Percentiles rank a stretch among this genome's conserved stretches.
These are phyloP conservation scores for Halenospora varia DNA, from an alignment of 495 filamentous ascomycete genomes.

Conservation along the genomic window DNA sequence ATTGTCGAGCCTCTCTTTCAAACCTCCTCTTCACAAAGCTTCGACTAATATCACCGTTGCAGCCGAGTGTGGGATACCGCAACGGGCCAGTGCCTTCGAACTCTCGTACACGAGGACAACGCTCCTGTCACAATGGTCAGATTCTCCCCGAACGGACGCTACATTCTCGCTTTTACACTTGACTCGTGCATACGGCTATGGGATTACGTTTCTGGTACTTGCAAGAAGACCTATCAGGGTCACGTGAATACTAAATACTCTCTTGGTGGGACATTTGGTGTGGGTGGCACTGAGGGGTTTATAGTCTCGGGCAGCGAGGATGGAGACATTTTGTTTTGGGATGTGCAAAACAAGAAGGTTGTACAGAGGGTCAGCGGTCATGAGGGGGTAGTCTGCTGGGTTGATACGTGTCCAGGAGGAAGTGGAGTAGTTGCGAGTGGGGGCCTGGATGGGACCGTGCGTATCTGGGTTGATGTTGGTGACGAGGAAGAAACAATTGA, in stretches of 20 bases:
- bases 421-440: constrained; percentile 52
- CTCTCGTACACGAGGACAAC: constrained; percentile 94
- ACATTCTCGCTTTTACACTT: constrained; percentile 85
- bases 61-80: constrained; percentile 91
- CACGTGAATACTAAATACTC: constrained; percentile 83
- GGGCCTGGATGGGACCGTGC: constrained; percentile 59
- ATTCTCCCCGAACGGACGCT: constrained; percentile 91
- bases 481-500: constrained; percentile 23
- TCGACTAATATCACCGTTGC: background rate
- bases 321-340: constrained; percentile 82
- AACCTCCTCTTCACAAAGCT: background rate
- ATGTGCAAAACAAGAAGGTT: constrained; percentile 77
- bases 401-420: constrained; percentile 56
- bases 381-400: constrained; percentile 76
- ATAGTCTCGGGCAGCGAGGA: constrained; percentile 84
- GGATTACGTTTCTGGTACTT: constrained; percentile 85
- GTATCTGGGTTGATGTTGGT: constrained; percentile 55
- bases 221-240: constrained; percentile 96
- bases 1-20: background rate
- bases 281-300: constrained; percentile 56
- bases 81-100: constrained; percentile 92
- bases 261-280: constrained; percentile 75
- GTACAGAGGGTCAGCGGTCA: constrained; percentile 72
- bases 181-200: constrained; percentile 88
- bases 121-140: constrained; percentile 84